Evolutionary conservation across 1,139 yeast genomes (phyloP), one percentile per base, ranked within the genome.

Genomic region (Protomyces macrosporus): DNA sequence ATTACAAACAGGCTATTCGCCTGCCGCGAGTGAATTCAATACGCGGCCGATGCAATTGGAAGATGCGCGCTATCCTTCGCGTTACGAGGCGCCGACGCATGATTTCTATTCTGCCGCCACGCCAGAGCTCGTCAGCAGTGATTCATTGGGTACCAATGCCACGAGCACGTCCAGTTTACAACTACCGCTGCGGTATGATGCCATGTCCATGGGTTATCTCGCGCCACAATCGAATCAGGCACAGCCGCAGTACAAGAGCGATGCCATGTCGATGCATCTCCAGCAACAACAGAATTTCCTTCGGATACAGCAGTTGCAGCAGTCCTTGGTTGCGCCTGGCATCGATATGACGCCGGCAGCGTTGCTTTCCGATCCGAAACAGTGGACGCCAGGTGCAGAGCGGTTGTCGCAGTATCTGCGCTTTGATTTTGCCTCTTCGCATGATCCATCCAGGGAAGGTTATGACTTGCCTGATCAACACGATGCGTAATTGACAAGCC

Each of bases 71-170:
- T 42, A 42, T n/a, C 10, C 10, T 7, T 6, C 48, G 10, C 14
- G 6, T 9, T 5, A 12, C 12, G n/a, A 42, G n/a, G 48, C 30
- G 30, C 23, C 16, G 3, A 23, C 10, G 16, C 48, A 23, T 23
- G 16, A 30, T 9, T 10, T 52, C 14, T 58, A 58, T 30, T 58
- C 62, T 12, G 55, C 42, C 4, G 9, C 39, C 36, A 57, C 60
- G n/a, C 62, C 62, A 6, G 62, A 58, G 16, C 55, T 58, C 42
- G 53, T 58, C 40, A 51, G 56, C 45, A 51, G 56, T 40, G 62
- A 52, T 40, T 58, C 62, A 5, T 16, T 52, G 51, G 53, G 56
- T 40, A 58, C 62, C 12, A 3, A 51, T 9, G 54, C 53, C 40
- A 33, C 62, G n/a, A 23, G 45, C 37, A 23, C 16, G 30, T 42